These are phyloP conservation scores for Rehmannia glutinosa DNA, from an alignment of 257 asterid genomes.

Conservation along the genomic window DNA sequence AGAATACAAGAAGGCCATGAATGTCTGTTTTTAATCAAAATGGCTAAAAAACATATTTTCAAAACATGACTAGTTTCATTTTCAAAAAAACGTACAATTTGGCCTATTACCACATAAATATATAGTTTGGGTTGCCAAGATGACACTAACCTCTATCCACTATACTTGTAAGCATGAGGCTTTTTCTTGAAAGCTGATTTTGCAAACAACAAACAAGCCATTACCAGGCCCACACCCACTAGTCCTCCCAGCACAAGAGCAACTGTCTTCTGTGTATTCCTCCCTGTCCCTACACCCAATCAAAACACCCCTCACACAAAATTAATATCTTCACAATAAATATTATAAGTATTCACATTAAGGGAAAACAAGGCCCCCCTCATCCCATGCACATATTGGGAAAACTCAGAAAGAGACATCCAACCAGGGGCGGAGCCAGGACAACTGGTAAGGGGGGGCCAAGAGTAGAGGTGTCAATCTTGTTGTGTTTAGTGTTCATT, in stretches of 20 bases:
- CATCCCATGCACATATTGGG: not conserved
- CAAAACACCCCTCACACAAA: slow-evolving; percentile 10
- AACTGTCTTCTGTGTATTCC: slow-evolving; percentile 59
- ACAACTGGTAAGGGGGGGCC: no score
- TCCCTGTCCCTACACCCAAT: slow-evolving; percentile 33
- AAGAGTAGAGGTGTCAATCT: no score
- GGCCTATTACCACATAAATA: no score
- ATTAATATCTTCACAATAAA: not conserved
- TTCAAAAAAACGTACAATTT: no score
- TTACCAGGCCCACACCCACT: slow-evolving; percentile 61
- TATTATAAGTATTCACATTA: not conserved
- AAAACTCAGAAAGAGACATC: slow-evolving; percentile 11
- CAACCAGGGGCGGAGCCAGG: no score
- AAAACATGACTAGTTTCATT: no score
- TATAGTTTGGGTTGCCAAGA: no score
- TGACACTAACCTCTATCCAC: slow-evolving; percentile 38
- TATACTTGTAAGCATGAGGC: slow-evolving; percentile 44
- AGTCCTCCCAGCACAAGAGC: slow-evolving; percentile 78
- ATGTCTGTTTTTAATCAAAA: no score
- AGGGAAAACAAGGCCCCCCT: not conserved
- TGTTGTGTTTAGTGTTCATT: no score
- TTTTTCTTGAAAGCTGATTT: slow-evolving; percentile 66
- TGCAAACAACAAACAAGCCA: slow-evolving; percentile 62
- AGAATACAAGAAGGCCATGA: no score
- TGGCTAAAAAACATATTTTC: no score